These are phyloP conservation scores for Pythium myriotylum DNA, from an alignment of 352 stramenopile genomes.

Conservation along the genomic window DNA sequence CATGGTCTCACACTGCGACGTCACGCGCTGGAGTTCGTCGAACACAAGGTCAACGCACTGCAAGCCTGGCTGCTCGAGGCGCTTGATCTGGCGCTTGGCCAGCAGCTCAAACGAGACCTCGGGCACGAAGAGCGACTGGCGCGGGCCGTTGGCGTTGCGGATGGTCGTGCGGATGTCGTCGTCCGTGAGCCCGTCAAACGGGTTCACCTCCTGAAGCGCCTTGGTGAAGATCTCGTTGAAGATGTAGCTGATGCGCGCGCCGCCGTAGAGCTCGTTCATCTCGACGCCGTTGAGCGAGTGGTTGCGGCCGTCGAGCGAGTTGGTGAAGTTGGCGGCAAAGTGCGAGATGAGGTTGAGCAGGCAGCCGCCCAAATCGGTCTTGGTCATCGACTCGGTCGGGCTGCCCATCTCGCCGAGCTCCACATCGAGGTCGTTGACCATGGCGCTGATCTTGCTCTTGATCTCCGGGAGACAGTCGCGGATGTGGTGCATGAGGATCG, in stretches of 20 bases:
- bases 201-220: slow-evolving; percentile 90
- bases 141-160: slow-evolving; percentile 97
- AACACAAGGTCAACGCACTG: slow-evolving; percentile 99
- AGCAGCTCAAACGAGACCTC: slow-evolving; percentile 99
- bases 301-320: slow-evolving; percentile 88
- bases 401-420: slow-evolving; percentile 96
- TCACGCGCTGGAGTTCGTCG: slow-evolving; percentile 97
- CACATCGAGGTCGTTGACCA: slow-evolving; percentile 94
- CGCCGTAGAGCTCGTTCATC: slow-evolving; percentile 95
- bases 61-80: slow-evolving; percentile 94
- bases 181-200: slow-evolving; percentile 97
- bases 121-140: slow-evolving; percentile 97
- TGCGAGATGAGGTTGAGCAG: slow-evolving; percentile 95
- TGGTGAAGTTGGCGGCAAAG: slow-evolving; percentile 89
- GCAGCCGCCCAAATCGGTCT: slow-evolving; percentile 91
- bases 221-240: slow-evolving; percentile 98
- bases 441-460: slow-evolving; percentile 96
- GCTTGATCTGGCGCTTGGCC: slow-evolving; percentile 96
- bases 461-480: slow-evolving; percentile 98
- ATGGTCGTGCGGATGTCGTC: slow-evolving; percentile 99
- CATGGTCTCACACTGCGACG: slow-evolving; percentile 93
- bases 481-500: slow-evolving; percentile 99
- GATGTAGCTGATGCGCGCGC: slow-evolving; percentile 98
- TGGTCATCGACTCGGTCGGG: slow-evolving; percentile 86
- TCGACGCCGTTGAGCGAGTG: slow-evolving; percentile 74